Conservation (phyloP, 1,139 yeast species). For the Pneumocystis carinii region DNA sequence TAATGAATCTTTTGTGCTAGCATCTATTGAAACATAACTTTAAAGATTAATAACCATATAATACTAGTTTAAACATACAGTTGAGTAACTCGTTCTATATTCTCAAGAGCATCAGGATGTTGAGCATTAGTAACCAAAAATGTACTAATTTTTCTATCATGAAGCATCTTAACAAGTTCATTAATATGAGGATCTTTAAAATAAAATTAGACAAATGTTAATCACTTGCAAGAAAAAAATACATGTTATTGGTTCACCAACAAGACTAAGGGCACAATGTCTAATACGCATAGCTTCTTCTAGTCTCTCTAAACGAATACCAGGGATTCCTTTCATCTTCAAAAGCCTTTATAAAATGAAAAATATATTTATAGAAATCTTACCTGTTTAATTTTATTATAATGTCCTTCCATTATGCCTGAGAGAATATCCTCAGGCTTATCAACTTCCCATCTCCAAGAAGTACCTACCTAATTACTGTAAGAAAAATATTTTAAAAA, state of each 20-base stretch:
- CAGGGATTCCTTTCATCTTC: constrained; percentile 91
- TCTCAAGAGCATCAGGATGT: constrained; percentile 70
- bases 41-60: background rate
- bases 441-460: constrained; percentile 94
- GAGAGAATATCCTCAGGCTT: constrained; percentile 69
- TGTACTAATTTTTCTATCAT: constrained; percentile 62
- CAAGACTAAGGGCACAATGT: constrained; percentile 83
- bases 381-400: constrained; percentile 54
- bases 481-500: background rate
- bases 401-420: constrained; percentile 81
- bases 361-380: background rate
- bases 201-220: constrained; percentile 18
- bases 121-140: constrained; percentile 91
- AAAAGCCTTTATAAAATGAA: background rate
- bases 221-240: background rate
- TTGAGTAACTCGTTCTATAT: constrained; percentile 66
- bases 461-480: constrained; percentile 43
- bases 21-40: constrained; percentile 62
- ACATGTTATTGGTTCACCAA: constrained; percentile 77
- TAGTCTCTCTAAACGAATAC: constrained; percentile 76
- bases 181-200: constrained; percentile 57
- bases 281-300: constrained; percentile 78
- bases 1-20: constrained; percentile 66
- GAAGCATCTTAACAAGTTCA: constrained; percentile 67
- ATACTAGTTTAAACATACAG: constrained; percentile 31